Evolutionary conservation across 2,329 filamentous ascomycete species (phyloP), one percentile per base, ranked within the genome.

Genomic region (Balansia obtecta): DNA sequence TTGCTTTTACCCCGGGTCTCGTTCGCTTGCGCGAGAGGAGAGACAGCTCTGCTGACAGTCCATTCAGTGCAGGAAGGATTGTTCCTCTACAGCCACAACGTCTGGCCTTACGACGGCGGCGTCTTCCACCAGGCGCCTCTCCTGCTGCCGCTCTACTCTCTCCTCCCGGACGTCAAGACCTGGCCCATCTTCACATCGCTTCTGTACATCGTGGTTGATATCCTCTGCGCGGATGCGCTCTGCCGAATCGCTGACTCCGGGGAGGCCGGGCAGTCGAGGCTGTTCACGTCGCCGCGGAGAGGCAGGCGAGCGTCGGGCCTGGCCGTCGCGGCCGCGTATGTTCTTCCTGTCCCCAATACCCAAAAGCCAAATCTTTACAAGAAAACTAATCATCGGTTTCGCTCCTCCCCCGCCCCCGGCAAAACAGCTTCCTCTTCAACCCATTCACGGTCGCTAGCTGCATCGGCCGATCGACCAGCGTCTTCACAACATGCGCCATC

Each of bases 21-120:
- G n/a, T n/a, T n/a, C n/a, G n/a, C n/a, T n/a, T n/a, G n/a, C n/a
- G n/a, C n/a, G n/a, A n/a, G n/a, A n/a, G 15, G 11, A 18, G 16
- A 12, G 22, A 46, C 32, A 11, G 20, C 12, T 16, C 2, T 16
- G 33, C 40, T 18, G 39, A 41, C 20, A 4, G n/a, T n/a, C 20
- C 15, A 1, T 38, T 30, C 59, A 95, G 88, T 97, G 50, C 91
- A 97, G 75, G 93, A 98, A 70, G 93, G 93, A 18, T 73, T 98
- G 52, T 98, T 95, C 62, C 80, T 98, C 20, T 97, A 97, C 67
- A 90, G 87, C 56, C 88, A 94, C 67, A 94, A 95, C 71, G 87
- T 97, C 51, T 96, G 89, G 53, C 93, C 93, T 1, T 98, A 97
- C 71, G 89, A 98, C 66, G 93, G 93, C 56, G 93, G 93, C 60